Evolutionary conservation across 2,329 filamentous ascomycete species (phyloP).

Genomic region (Colletotrichum caudatum): DNA sequence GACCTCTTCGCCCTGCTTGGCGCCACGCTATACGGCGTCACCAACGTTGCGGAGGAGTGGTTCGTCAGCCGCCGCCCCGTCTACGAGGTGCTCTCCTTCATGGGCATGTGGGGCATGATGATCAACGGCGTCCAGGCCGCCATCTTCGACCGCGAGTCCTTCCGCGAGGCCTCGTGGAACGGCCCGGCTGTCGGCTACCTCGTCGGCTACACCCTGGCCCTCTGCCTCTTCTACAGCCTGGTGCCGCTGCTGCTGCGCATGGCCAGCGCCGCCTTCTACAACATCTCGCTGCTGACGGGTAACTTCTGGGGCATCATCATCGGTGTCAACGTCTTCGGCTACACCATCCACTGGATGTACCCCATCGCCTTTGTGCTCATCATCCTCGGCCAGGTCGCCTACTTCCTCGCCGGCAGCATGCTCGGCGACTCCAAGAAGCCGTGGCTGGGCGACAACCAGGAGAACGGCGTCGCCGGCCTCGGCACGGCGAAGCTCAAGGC

Average conservation of each 20-base stretch:
- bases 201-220: conserved; percentile 86
- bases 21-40: conserved; percentile 90
- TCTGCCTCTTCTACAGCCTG: conserved; percentile 87
- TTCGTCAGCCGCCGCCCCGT: conserved; percentile 87
- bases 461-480: conserved; percentile 80
- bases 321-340: conserved; percentile 86
- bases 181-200: conserved; percentile 81
- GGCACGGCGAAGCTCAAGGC: conserved; percentile 88
- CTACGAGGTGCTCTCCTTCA: conserved; percentile 93
- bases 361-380: conserved; percentile 96
- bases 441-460: conserved; percentile 91
- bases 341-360: conserved; percentile 88
- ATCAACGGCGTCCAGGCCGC: conserved; percentile 93
- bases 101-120: conserved; percentile 87
- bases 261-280: conserved; percentile 93
- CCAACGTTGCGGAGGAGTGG: conserved; percentile 95
- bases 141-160: conserved; percentile 87
- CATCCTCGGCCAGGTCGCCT: conserved; percentile 84
- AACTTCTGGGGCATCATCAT: conserved; percentile 99
- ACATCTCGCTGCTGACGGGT: conserved; percentile 91
- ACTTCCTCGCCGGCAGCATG: conserved; percentile 86
- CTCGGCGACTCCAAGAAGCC: conserved; percentile 93
- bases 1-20: conserved; percentile 92
- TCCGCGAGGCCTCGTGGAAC: conserved; percentile 75
- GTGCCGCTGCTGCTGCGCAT: conserved; percentile 91